These are phyloP conservation scores for Salinomyces thailandicus DNA, from an alignment of 2,329 filamentous ascomycete genomes.

Conservation along the genomic window DNA sequence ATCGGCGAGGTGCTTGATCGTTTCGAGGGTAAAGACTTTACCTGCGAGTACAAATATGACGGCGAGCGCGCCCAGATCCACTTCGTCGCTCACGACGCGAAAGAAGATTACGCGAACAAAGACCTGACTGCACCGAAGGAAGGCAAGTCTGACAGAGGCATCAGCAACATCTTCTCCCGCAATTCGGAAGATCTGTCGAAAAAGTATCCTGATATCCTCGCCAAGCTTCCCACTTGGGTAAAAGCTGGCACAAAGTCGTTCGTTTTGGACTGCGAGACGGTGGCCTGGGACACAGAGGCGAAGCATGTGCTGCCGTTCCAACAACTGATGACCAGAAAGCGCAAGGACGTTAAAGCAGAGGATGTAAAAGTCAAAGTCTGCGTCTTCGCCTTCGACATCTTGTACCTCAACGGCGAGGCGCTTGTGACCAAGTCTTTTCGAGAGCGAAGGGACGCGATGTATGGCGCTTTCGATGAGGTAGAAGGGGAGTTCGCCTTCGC, in stretches of 20 bases:
- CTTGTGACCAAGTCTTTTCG: conserved; percentile 79
- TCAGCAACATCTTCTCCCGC: conserved; percentile 89
- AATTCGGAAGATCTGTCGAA: conserved; percentile 96
- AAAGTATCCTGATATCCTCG: conserved; percentile 93
- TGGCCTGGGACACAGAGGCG: conserved; percentile 88
- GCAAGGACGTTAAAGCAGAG: conserved; percentile 90
- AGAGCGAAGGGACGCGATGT: conserved; percentile 67
- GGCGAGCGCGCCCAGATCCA: conserved; percentile 98
- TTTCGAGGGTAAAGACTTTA: conserved; percentile 90
- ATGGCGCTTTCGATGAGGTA: conserved; percentile 59
- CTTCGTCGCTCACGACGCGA: conserved; percentile 75
- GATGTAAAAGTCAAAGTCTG: conserved; percentile 96
- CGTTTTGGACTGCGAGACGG: conserved; percentile 96
- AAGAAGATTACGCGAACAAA: conserved; percentile 56
- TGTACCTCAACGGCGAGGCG: conserved; percentile 85
- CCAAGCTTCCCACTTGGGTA: conserved; percentile 79
- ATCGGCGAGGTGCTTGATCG: conserved; percentile 96
- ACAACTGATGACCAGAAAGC: conserved; percentile 94
- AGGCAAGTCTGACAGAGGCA: conserved; percentile 58
- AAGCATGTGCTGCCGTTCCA: conserved; percentile 97
- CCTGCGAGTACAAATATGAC: conserved; percentile 98
- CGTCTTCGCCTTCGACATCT: conserved; percentile 89
- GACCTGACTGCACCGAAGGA: conserved; percentile 40
- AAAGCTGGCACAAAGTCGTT: conserved; percentile 86
- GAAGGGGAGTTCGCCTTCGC: conserved; percentile 92